Evolutionary conservation across 805 yeast species (phyloP).

Genomic region (Candida coquimbonensis): DNA sequence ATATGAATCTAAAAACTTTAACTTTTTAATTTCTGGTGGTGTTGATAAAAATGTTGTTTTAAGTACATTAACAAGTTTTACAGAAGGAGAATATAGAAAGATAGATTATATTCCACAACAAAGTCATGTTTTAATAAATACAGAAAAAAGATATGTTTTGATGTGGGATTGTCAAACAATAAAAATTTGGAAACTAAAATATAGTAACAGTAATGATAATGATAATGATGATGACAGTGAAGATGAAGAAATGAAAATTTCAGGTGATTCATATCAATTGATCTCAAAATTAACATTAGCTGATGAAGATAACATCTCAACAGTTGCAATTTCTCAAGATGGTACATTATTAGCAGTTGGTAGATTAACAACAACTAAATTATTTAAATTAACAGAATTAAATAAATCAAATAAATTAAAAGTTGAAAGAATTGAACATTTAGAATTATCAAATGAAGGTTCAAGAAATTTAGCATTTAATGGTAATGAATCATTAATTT

Average conservation of each 20-base stretch:
- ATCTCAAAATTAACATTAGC: conserved; percentile 58
- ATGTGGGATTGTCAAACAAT: conserved; percentile 81
- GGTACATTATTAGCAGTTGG: conserved; percentile 67
- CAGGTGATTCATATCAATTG: conserved; percentile 40
- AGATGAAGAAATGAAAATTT: conserved; percentile 16
- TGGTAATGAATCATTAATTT: conserved; percentile 37
- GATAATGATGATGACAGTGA: conserved; percentile 12
- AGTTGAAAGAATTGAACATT: conserved; percentile 46
- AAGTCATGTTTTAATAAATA: conserved; percentile 44
- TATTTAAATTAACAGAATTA: conserved; percentile 52
- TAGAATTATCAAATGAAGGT: conserved; percentile 37
- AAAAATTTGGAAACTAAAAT: conserved; percentile 67
- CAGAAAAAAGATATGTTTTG: conserved; percentile 44
- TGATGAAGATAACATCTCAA: conserved; percentile 75
- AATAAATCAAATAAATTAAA: conserved; percentile 29
- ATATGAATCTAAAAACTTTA: conserved; percentile 61
- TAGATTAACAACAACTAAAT: conserved; percentile 57
- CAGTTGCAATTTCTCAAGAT: conserved; percentile 57
- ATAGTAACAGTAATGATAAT: conserved; percentile 16
- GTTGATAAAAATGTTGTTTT: conserved; percentile 63
- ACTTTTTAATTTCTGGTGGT: conserved; percentile 75
- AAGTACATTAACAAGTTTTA: conserved; percentile 59
- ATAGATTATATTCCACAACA: conserved; percentile 55
- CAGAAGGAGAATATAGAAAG: conserved; percentile 64
- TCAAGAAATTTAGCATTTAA: conserved; percentile 48